These are phyloP conservation scores for Lignosus rhinocerotis DNA, from an alignment of 1,284 basidiomycete genomes.

Conservation along the genomic window DNA sequence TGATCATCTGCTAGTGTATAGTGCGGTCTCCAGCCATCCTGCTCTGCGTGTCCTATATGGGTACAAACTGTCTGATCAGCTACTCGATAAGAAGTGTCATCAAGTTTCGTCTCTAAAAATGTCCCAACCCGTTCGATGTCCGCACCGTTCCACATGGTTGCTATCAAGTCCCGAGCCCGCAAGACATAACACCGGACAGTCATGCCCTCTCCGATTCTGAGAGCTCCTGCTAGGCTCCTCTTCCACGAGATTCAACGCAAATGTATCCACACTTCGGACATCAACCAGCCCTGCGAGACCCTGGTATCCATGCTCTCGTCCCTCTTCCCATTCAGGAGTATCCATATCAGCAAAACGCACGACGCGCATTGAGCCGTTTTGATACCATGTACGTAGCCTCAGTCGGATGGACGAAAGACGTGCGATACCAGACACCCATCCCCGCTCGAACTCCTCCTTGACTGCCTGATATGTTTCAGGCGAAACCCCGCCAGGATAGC, in stretches of 20 bases:
- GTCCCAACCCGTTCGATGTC: slow-evolving; percentile 32
- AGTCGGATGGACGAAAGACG: slow-evolving; percentile 44
- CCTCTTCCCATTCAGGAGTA: slow-evolving; percentile 25
- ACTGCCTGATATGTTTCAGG: slow-evolving; percentile 39
- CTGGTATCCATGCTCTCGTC: slow-evolving; percentile 35
- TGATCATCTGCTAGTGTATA: background rate
- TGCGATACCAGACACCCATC: slow-evolving; percentile 59
- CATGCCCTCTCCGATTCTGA: slow-evolving; percentile 5
- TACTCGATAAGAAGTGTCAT: background rate
- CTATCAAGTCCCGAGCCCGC: slow-evolving; percentile 36
- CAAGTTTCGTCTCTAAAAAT: slow-evolving; percentile 34
- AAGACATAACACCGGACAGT: slow-evolving; percentile 49
- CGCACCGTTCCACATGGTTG: slow-evolving; percentile 32
- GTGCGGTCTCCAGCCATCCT: too few species aligned
- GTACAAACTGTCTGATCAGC: slow-evolving; percentile 2
- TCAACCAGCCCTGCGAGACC: slow-evolving; percentile 51
- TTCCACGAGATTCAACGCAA: slow-evolving; percentile 25
- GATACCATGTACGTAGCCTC: slow-evolving; percentile 46
- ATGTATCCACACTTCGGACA: slow-evolving; percentile 38
- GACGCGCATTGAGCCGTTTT: slow-evolving; percentile 43
- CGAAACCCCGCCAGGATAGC: slow-evolving; percentile 33
- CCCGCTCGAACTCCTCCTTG: slow-evolving; percentile 52
- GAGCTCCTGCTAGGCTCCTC: slow-evolving; percentile 18
- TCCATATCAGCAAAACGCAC: slow-evolving; percentile 30
- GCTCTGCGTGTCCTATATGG: background rate